These are phyloP conservation scores for Acacia acuminata DNA, from an alignment of 306 rosid species.

Conservation along the genomic window DNA sequence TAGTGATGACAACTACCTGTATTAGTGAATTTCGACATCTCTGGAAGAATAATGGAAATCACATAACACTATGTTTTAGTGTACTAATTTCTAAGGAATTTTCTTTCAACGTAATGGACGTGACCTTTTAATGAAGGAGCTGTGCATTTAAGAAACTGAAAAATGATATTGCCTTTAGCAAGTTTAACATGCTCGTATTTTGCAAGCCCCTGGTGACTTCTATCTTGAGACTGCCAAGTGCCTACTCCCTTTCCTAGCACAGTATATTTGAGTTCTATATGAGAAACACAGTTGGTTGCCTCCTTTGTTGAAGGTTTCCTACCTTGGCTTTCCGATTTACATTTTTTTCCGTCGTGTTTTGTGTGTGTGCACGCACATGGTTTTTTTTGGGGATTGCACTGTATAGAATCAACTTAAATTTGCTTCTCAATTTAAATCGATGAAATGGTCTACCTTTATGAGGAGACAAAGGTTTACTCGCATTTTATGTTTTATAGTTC, in stretches of 20 bases:
- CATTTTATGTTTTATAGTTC: background rate
- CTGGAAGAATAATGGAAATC: constrained; percentile 12
- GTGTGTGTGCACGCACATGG: too few relatives aligned
- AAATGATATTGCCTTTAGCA: background rate
- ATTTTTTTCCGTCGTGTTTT: background rate
- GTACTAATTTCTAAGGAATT: background rate
- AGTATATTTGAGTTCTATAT: background rate
- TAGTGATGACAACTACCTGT: background rate
- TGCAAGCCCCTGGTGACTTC: constrained; percentile 8
- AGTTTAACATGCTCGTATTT: background rate
- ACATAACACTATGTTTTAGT: background rate
- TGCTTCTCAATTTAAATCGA: background rate
- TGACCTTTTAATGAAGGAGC: constrained; percentile 8
- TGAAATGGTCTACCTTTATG: background rate
- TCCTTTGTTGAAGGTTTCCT: background rate
- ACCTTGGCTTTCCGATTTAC: background rate
- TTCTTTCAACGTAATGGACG: background rate
- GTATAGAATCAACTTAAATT: background rate
- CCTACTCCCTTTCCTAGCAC: constrained; percentile 3
- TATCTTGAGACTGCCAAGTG: constrained; percentile 14
- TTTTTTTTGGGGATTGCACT: background rate
- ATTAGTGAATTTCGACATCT: constrained; percentile 10
- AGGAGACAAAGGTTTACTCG: background rate
- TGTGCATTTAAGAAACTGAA: constrained; percentile 1
- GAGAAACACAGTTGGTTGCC: background rate